These are phyloP conservation scores for Leccinum subspadiceum DNA, from an alignment of 1,284 basidiomycete species.

Conservation along the genomic window DNA sequence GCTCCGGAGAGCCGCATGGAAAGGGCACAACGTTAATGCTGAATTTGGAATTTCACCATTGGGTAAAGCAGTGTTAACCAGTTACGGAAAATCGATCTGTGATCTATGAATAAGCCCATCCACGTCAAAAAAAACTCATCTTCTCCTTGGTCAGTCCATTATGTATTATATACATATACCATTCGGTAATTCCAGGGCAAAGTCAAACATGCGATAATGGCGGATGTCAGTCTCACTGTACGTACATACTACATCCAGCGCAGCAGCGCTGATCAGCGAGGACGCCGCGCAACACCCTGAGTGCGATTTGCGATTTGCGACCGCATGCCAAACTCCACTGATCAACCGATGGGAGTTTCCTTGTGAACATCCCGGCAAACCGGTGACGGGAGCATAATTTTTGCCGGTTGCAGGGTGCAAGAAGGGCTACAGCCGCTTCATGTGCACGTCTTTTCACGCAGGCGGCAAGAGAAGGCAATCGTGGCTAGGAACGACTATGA, in stretches of 20 bases:
- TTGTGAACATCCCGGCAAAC: not conserved
- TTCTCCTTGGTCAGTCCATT: not conserved
- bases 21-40: not conserved
- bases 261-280: not conserved
- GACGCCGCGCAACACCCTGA: not conserved
- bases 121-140: not conserved
- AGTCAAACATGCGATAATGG: not conserved
- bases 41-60: constrained; percentile 29
- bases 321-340: not conserved
- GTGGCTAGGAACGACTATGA: not conserved
- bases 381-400: not conserved
- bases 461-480: not conserved
- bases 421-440: not conserved
- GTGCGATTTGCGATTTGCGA: not conserved
- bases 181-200: not conserved
- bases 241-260: not conserved
- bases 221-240: not conserved
- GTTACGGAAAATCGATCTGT: constrained; percentile 16
- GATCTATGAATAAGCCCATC: not conserved
- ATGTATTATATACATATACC: not conserved
- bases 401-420: constrained; percentile 6
- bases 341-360: constrained; percentile 2
- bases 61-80: constrained; percentile 1
- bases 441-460: not conserved
- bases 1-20: constrained; percentile 19